phyloP scores from a whole-genome alignment of 441 rosid genomes.

The Macaranga tanarius region DNA sequence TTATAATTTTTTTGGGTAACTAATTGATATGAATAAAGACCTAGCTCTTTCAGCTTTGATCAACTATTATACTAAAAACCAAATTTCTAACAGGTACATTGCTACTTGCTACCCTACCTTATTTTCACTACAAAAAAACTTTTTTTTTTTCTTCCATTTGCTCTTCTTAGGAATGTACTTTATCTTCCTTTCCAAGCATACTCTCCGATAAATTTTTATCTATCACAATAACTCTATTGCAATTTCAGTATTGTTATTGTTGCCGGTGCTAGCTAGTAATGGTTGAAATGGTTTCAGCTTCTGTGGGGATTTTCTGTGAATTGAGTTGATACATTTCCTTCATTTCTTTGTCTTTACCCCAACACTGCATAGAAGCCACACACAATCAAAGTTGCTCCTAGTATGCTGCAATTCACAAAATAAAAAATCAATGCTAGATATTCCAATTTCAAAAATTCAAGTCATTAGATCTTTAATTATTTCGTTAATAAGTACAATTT shows the following conservation, averaged over 20 bases:
- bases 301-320: not conserved
- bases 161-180: too few relatives aligned
- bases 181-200: not conserved
- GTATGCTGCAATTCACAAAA: constrained; percentile 12
- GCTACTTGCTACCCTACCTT: not conserved
- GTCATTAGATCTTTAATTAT: too few relatives aligned
- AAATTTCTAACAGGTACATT: too few relatives aligned
- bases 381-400: constrained; percentile 17
- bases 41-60: too few relatives aligned
- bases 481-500: too few relatives aligned
- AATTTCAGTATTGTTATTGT: not conserved
- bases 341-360: constrained; percentile 21
- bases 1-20: too few relatives aligned
- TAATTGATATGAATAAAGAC: too few relatives aligned
- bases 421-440: not conserved
- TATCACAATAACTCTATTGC: not conserved
- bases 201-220: not conserved
- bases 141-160: too few relatives aligned
- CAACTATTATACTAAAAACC: too few relatives aligned
- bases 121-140: constrained; percentile 8
- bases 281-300: not conserved
- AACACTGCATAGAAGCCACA: constrained; percentile 19
- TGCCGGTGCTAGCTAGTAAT: not conserved
- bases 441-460: not conserved
- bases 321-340: constrained; percentile 4